A percentile compares a stretch with the other conserved stretches of the same genome.
Conservation (phyloP, 1,284 basidiomycete species). For the Psilocybe mexicana region DNA sequence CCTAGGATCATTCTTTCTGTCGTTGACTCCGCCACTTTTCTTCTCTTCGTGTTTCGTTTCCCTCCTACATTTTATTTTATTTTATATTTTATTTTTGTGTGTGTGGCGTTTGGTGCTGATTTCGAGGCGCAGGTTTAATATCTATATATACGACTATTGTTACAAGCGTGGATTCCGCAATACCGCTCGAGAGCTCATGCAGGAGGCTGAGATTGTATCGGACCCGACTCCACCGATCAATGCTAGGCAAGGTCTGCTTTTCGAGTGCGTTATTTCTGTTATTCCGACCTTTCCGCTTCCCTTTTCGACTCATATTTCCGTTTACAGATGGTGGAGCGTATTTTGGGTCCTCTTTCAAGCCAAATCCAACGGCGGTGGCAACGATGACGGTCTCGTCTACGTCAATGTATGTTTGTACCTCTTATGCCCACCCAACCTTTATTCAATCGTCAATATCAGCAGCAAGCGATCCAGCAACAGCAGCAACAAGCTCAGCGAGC, state of each 20-base stretch:
- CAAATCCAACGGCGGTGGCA: conserved; percentile 61
- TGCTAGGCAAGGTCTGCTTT: conserved; percentile 76
- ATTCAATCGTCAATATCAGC: conserved; percentile 21
- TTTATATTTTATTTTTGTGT: neutral
- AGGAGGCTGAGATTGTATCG: conserved; percentile 61
- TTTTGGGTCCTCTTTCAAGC: conserved; percentile 83
- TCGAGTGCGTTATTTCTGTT: conserved; percentile 58
- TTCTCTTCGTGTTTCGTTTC: conserved; percentile 13
- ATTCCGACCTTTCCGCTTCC: conserved; percentile 7
- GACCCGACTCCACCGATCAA: conserved; percentile 74
- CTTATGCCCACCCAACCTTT: conserved; percentile 2
- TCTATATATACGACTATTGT: conserved; percentile 84
- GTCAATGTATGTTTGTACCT: conserved; percentile 53
- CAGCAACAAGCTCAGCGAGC: conserved; percentile 24
- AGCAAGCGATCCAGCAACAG: conserved; percentile 30
- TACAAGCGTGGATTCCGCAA: conserved; percentile 71
- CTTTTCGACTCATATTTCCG: conserved; percentile 6
- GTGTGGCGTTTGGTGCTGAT: neutral
- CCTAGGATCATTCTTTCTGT: conserved; percentile 16
- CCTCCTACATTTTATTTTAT: conserved; percentile 3
- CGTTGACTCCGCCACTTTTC: conserved; percentile 16
- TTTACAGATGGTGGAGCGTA: conserved; percentile 78
- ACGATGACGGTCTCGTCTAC: conserved; percentile 72
- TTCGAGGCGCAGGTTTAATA: conserved; percentile 69
- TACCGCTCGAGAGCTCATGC: conserved; percentile 63